A percentile compares a stretch with the other conserved stretches of the same genome.
These are phyloP conservation scores for Pseudogymnoascus sp. DNA, from an alignment of 2,329 filamentous ascomycete genomes.

Conservation along the genomic window DNA sequence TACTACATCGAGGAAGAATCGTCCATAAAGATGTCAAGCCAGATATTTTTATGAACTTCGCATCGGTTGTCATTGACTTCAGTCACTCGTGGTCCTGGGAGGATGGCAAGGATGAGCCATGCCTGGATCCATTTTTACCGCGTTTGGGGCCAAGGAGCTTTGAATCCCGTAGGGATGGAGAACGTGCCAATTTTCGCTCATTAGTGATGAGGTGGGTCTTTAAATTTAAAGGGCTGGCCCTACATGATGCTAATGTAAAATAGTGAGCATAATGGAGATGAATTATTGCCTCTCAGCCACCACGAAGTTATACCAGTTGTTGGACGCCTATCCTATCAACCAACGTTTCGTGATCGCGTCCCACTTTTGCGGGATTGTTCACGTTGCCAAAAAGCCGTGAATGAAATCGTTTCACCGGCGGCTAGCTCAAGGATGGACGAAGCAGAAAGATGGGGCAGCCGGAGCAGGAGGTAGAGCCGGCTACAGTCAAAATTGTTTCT, in stretches of 20 bases:
- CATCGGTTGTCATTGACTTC: not conserved
- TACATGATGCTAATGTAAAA: not conserved
- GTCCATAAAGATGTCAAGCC: not conserved
- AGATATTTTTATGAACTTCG: not conserved
- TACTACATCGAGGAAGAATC: not conserved
- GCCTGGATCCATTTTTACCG: not conserved
- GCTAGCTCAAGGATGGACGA: not conserved
- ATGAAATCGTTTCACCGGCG: not conserved
- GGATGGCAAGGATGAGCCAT: not conserved
- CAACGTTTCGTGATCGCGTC: not conserved
- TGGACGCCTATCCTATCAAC: not conserved
- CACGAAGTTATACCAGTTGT: not conserved
- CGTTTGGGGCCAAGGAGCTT: not conserved
- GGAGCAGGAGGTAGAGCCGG: not conserved
- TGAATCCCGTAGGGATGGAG: not conserved
- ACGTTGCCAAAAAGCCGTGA: not conserved
- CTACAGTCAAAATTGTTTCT: not conserved
- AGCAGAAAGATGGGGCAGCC: not conserved
- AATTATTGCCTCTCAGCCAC: not conserved
- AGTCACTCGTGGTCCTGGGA: not conserved
- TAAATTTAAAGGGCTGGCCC: not conserved
- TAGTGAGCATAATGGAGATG: not conserved
- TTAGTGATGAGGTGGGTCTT: not conserved
- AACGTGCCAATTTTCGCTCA: not conserved
- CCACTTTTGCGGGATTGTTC: not conserved